Conservation (phyloP, 805 yeast genomes). For the Hanseniaspora vineae region DNA sequence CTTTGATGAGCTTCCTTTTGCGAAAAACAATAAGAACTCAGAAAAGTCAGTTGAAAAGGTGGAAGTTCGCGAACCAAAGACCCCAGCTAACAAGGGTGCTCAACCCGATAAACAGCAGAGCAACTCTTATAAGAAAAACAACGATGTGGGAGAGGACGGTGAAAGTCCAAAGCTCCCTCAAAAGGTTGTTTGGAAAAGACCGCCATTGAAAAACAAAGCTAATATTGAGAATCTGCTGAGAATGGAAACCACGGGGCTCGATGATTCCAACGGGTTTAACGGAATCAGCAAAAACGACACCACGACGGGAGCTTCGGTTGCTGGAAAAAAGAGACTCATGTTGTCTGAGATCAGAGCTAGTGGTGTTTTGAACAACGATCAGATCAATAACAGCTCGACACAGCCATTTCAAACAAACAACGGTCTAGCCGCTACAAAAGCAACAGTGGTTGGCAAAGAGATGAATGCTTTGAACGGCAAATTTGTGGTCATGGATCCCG, state of each 20-base stretch:
- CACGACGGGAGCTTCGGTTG: conserved; percentile 7
- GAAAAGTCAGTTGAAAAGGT: too few relatives aligned
- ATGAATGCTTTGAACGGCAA: conserved; percentile 18
- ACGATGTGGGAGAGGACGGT: neutral
- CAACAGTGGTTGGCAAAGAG: conserved; percentile 22
- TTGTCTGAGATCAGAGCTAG: conserved; percentile 25
- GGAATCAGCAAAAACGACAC: conserved; percentile 10
- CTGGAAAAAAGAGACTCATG: conserved; percentile 3
- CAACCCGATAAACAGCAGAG: conserved; percentile 3
- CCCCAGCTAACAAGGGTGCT: too few relatives aligned
- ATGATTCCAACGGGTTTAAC: conserved; percentile 8
- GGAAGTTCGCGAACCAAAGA: too few relatives aligned
- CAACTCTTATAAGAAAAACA: conserved; percentile 1
- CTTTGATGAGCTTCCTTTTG: conserved; percentile 25
- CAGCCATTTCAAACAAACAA: conserved; percentile 13
- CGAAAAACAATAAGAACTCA: too few relatives aligned
- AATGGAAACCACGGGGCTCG: conserved; percentile 22
- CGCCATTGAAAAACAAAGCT: neutral
- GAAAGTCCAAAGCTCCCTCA: conserved; percentile 2
- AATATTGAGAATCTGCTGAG: conserved; percentile 6
- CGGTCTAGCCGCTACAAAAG: conserved; percentile 23
- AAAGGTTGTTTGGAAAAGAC: conserved; percentile 6
- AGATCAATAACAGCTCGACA: conserved; percentile 7
- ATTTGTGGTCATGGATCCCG: conserved; percentile 19
- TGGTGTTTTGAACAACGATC: conserved; percentile 22